Percentiles rank a stretch among this genome's conserved stretches.
These are phyloP conservation scores for Aspergillus saccharolyticus DNA, from an alignment of 495 filamentous ascomycete genomes.

Conservation along the genomic window DNA sequence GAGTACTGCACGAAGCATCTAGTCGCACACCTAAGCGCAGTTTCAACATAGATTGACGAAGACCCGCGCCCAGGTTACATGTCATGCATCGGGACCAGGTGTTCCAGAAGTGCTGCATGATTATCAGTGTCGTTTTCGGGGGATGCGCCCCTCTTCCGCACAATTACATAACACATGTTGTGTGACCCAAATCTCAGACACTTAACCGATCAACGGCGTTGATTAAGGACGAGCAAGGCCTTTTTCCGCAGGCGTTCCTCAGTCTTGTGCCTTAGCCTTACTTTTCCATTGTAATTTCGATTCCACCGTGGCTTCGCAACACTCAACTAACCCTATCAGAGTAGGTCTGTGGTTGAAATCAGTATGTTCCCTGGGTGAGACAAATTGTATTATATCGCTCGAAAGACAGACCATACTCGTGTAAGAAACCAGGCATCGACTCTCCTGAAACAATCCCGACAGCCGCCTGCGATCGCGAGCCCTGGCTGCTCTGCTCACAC, in stretches of 20 bases:
- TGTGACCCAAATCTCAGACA: no score
- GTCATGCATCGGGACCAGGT: background rate
- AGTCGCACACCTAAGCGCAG: no score
- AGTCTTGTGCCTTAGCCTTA: background rate
- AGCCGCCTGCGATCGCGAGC: background rate
- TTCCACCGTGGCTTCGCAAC: background rate
- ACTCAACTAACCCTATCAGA: background rate
- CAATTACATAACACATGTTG: no score
- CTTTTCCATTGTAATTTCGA: background rate
- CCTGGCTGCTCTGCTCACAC: no score
- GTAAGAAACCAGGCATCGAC: background rate
- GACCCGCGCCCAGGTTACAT: background rate
- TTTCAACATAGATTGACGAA: background rate
- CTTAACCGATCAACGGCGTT: no score
- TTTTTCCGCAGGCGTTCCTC: no score
- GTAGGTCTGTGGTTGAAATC: background rate
- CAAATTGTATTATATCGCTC: no score
- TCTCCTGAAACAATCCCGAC: background rate
- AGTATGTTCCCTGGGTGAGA: background rate
- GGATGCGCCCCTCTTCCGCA: background rate
- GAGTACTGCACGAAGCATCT: no score
- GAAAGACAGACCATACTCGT: background rate
- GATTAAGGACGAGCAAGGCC: no score
- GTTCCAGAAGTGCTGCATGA: background rate
- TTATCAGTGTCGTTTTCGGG: background rate